These are phyloP conservation scores for Lagenaria siceraria DNA, from an alignment of 306 rosid species.

Conservation along the genomic window DNA sequence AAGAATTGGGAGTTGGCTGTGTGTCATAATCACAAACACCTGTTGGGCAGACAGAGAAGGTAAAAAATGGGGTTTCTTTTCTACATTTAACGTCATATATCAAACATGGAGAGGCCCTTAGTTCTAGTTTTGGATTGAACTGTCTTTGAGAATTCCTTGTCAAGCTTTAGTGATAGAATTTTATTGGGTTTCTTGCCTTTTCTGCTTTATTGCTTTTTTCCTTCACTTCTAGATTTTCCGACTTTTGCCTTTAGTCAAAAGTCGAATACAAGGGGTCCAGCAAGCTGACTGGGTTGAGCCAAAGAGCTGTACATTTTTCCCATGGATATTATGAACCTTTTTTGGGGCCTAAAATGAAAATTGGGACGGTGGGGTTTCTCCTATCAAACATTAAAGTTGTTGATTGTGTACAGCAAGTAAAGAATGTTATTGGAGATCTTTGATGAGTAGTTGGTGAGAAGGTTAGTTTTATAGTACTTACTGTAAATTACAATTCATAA, in stretches of 20 bases:
- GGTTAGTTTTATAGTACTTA: neutral
- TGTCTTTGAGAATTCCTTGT: neutral
- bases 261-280: neutral
- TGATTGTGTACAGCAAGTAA: neutral
- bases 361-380: neutral
- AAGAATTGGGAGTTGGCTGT: neutral
- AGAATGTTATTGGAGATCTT: neutral
- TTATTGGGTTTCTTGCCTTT: neutral
- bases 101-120: neutral
- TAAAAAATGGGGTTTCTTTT: neutral
- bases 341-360: neutral
- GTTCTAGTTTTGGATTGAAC: neutral
- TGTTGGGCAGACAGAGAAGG: neutral
- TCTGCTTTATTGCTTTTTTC: slow-evolving; percentile 2
- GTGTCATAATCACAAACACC: slow-evolving; percentile 7
- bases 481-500: neutral
- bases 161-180: slow-evolving; percentile 3
- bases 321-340: neutral
- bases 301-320: neutral
- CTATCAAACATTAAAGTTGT: neutral
- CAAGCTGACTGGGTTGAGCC: neutral
- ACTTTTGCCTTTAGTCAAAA: slow-evolving; percentile 3
- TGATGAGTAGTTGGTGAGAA: neutral
- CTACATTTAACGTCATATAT: neutral
- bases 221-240: neutral